Evolutionary conservation across 805 yeast genomes (phyloP).

Genomic region (Starmerella scarabaei): DNA sequence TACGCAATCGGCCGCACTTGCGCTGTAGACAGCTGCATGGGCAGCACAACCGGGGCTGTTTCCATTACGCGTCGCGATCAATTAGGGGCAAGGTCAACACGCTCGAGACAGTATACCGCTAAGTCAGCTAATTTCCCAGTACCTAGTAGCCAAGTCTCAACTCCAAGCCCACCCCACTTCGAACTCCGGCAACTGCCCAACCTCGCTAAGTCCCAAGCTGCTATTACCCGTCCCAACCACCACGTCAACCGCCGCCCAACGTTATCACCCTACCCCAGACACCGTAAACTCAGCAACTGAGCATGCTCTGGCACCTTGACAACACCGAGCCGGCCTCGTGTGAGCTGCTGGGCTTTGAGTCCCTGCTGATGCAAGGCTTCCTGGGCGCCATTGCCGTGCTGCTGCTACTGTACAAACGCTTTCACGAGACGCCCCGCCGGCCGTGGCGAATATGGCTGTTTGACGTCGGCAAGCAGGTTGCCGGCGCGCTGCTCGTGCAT

Average conservation of each 20-base stretch:
- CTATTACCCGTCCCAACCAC: too few species aligned
- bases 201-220: too few species aligned
- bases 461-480: constrained; percentile 79
- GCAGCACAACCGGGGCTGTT: constrained; percentile 38
- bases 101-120: too few species aligned
- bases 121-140: too few species aligned
- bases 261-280: too few species aligned
- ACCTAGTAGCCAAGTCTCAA: too few species aligned
- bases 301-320: too few species aligned
- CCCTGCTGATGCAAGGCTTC: constrained; percentile 59
- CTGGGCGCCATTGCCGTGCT: constrained; percentile 68
- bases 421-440: constrained; percentile 69
- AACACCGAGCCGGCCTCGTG: constrained; percentile 29
- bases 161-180: too few species aligned
- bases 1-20: constrained; percentile 86
- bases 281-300: too few species aligned
- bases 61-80: constrained; percentile 7
- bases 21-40: constrained; percentile 65
- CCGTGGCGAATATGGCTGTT: constrained; percentile 81
- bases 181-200: too few species aligned
- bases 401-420: constrained; percentile 62
- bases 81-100: not conserved
- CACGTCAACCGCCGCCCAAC: too few species aligned
- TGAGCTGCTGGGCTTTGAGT: constrained; percentile 71
- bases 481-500: constrained; percentile 80